Evolutionary conservation across 441 rosid genomes (phyloP).

Genomic region (Aleurites moluccanus): DNA sequence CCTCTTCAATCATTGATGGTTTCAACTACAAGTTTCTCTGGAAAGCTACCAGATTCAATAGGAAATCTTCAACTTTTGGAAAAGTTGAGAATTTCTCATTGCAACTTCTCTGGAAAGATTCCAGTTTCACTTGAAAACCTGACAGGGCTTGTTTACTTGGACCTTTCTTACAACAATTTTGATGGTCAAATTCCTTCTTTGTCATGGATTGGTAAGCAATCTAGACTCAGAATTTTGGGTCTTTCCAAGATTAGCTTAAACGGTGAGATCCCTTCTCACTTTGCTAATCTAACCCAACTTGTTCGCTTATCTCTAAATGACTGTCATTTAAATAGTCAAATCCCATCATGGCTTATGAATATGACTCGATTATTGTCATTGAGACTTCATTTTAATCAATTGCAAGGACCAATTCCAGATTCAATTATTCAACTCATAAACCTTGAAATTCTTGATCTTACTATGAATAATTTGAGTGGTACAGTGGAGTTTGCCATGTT

Average conservation of each 20-base stretch:
- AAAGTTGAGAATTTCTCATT: not conserved
- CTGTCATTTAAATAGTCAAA: not conserved
- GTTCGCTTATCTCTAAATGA: not conserved
- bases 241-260: not conserved
- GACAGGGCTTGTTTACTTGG: not conserved
- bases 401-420: conserved; percentile 59
- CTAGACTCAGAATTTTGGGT: not conserved
- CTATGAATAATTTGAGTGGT: conserved; percentile 18
- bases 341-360: conserved; percentile 16
- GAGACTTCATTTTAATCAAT: not conserved
- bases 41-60: not conserved
- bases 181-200: not conserved
- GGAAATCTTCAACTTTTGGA: conserved; percentile 3
- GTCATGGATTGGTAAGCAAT: conserved; percentile 11
- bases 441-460: conserved; percentile 36
- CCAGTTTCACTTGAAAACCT: conserved; percentile 15
- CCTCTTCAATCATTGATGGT: not conserved
- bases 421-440: conserved; percentile 38
- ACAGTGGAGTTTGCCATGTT: conserved; percentile 13
- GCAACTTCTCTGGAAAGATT: conserved; percentile 10
- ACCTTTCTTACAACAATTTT: not conserved
- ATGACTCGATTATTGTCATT: not conserved
- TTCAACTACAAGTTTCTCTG: not conserved
- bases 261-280: not conserved
- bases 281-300: conserved; percentile 9